Evolutionary conservation across 441 rosid genomes (phyloP).

Genomic region (Breynia disticha): DNA sequence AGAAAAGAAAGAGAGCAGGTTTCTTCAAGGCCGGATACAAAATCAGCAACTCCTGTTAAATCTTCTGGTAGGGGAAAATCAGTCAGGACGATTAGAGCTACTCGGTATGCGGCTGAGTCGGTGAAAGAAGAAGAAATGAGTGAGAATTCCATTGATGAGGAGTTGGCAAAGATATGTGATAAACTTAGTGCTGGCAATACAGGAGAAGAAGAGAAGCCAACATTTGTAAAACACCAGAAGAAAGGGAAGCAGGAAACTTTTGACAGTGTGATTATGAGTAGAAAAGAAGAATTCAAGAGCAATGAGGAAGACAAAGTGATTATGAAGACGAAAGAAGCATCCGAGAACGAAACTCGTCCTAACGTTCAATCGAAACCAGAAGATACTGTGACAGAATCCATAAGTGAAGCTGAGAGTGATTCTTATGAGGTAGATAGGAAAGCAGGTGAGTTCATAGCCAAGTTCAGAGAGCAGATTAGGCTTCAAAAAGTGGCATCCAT

Average conservation of each 20-base stretch:
- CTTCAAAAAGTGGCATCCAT: conserved; percentile 60
- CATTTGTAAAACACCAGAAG: conserved; percentile 14
- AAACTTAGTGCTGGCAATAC: conserved; percentile 12
- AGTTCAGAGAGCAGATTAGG: conserved; percentile 75
- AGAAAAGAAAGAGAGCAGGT: conserved; percentile 21
- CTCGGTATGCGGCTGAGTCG: conserved; percentile 14
- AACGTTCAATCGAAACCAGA: conserved; percentile 19
- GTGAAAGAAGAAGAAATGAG: conserved; percentile 13
- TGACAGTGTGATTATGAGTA: conserved; percentile 18
- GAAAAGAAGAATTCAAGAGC: conserved; percentile 25
- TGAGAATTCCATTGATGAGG: conserved; percentile 12
- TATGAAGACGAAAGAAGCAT: conserved; percentile 24
- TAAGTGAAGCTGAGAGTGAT: conserved; percentile 36
- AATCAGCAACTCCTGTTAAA: conserved; percentile 20
- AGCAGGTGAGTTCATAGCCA: conserved; percentile 90
- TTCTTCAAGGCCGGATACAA: conserved; percentile 26
- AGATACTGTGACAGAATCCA: conserved; percentile 19
- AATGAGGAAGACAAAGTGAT: conserved; percentile 21
- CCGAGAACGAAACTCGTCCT: conserved; percentile 18
- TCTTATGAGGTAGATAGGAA: conserved; percentile 69
- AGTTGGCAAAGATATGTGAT: conserved; percentile 11
- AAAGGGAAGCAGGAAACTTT: conserved; percentile 18
- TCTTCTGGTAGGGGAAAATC: conserved; percentile 48
- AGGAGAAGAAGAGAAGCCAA: conserved; percentile 17
- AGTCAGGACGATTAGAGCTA: conserved; percentile 48